phyloP scores from a whole-genome alignment of 306 rosid species.

The Dryas octopetala region DNA sequence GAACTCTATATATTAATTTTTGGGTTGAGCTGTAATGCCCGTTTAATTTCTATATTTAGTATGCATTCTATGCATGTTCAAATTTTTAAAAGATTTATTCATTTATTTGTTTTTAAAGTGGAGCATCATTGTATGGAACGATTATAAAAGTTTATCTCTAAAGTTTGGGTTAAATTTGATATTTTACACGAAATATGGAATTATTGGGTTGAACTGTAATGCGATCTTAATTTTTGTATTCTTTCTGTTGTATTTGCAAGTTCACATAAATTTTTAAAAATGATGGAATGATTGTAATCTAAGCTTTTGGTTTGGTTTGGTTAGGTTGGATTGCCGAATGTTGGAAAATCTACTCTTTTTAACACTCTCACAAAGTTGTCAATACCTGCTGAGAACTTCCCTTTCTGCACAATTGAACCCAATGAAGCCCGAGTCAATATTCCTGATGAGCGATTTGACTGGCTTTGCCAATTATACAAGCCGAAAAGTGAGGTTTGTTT shows the following conservation, averaged over 20 bases:
- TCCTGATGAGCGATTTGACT: constrained; percentile 94
- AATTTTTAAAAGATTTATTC: background rate
- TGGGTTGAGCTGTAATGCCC: background rate
- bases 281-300: background rate
- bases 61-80: background rate
- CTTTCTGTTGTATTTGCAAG: background rate
- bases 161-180: background rate
- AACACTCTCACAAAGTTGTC: constrained; percentile 89
- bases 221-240: background rate
- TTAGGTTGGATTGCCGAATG: constrained; percentile 99
- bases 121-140: background rate
- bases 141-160: background rate
- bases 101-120: background rate
- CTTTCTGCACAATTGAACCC: constrained; percentile 98
- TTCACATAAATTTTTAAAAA: background rate
- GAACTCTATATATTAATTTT: background rate
- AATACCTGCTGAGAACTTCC: constrained; percentile 97
- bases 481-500: constrained; percentile 88
- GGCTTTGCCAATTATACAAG: constrained; percentile 88
- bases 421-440: constrained; percentile 93
- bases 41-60: background rate
- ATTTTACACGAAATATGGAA: background rate
- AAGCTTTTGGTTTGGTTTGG: constrained; percentile 13
- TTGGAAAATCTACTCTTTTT: constrained; percentile 95
- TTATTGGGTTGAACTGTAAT: background rate